Evolutionary conservation across 225 moss, liverwort and hornwort genomes (phyloP).

Genomic region (Anthoceros angustus): DNA sequence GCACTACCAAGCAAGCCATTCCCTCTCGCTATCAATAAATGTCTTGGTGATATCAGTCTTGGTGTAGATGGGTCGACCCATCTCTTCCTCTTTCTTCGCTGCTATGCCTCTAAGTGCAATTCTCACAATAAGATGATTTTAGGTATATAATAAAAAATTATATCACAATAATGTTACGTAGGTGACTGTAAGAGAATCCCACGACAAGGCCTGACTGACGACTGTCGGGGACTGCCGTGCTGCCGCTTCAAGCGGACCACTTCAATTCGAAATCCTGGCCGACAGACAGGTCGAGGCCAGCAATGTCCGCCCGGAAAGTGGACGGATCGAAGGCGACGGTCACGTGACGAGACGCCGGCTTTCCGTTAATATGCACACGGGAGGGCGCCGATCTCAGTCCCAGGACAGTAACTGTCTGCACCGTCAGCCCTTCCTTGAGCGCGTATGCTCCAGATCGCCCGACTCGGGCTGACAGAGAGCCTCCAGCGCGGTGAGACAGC

Average conservation of each 20-base stretch:
- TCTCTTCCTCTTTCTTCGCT: too few relatives aligned
- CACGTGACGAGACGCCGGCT: slow-evolving; percentile 7
- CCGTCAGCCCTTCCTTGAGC: slow-evolving; percentile 11
- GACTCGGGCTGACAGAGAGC: slow-evolving; percentile 20
- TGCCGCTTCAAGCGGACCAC: slow-evolving; percentile 14
- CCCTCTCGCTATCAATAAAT: too few relatives aligned
- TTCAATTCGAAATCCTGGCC: slow-evolving; percentile 34
- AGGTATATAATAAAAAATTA: too few relatives aligned
- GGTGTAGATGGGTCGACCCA: too few relatives aligned
- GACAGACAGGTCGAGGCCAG: slow-evolving; percentile 16
- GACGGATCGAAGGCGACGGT: slow-evolving; percentile 14
- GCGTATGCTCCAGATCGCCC: slow-evolving; percentile 28
- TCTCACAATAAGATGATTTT: too few relatives aligned
- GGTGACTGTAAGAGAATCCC: too few relatives aligned
- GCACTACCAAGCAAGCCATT: too few relatives aligned
- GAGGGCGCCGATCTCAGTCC: slow-evolving; percentile 20
- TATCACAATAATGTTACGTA: too few relatives aligned
- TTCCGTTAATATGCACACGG: slow-evolving; percentile 16
- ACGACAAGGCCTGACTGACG: too few relatives aligned
- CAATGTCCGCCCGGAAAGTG: slow-evolving; percentile 15
- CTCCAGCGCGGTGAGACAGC: slow-evolving; percentile 4
- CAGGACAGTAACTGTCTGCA: slow-evolving; percentile 26
- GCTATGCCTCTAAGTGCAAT: too few relatives aligned
- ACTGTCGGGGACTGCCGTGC: too few relatives aligned
- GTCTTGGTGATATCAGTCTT: too few relatives aligned